Evolutionary conservation across 2,329 filamentous ascomycete species (phyloP).

Genomic region (Malbranchea zuffiana): DNA sequence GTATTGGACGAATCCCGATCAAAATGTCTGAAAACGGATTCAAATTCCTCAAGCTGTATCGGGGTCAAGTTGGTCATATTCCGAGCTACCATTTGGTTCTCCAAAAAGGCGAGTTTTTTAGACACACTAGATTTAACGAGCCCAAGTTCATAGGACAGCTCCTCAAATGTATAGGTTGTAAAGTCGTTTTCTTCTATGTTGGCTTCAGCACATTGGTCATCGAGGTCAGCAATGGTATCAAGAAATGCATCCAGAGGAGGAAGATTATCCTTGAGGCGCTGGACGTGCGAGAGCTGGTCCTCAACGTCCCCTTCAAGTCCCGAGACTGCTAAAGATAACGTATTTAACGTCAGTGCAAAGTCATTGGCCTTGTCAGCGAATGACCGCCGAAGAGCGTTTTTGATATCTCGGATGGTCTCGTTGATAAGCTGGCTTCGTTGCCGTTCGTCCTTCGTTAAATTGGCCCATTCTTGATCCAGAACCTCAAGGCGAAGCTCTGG

Average conservation of each 20-base stretch:
- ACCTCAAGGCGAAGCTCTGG: constrained; percentile 69
- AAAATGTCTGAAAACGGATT: constrained; percentile 96
- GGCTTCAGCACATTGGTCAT: constrained; percentile 83
- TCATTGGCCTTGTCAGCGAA: constrained; percentile 99
- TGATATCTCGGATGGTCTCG: constrained; percentile 97
- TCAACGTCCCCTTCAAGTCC: constrained; percentile 96
- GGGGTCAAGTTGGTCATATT: constrained; percentile 98
- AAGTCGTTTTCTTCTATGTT: constrained; percentile 99
- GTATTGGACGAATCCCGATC: constrained; percentile 87
- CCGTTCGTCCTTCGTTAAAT: constrained; percentile 72
- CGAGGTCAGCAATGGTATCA: constrained; percentile 72
- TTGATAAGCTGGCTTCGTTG: constrained; percentile 87
- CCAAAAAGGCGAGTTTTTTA: constrained; percentile 92
- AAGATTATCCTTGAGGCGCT: constrained; percentile 72
- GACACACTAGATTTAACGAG: constrained; percentile 85
- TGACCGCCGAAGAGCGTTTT: constrained; percentile 79
- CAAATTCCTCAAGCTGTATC: constrained; percentile 96
- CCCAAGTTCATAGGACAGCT: constrained; percentile 83
- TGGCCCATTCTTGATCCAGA: constrained; percentile 72
- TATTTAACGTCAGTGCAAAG: constrained; percentile 89
- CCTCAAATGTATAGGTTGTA: constrained; percentile 98
- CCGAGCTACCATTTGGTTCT: constrained; percentile 96
- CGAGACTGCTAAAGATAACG: constrained; percentile 86
- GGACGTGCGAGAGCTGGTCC: constrained; percentile 81
- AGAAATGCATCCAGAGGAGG: constrained; percentile 85